Evolutionary conservation across 2,329 filamentous ascomycete species (phyloP), one percentile per base, ranked within the genome.

Genomic region (Colletotrichum tofieldiae): DNA sequence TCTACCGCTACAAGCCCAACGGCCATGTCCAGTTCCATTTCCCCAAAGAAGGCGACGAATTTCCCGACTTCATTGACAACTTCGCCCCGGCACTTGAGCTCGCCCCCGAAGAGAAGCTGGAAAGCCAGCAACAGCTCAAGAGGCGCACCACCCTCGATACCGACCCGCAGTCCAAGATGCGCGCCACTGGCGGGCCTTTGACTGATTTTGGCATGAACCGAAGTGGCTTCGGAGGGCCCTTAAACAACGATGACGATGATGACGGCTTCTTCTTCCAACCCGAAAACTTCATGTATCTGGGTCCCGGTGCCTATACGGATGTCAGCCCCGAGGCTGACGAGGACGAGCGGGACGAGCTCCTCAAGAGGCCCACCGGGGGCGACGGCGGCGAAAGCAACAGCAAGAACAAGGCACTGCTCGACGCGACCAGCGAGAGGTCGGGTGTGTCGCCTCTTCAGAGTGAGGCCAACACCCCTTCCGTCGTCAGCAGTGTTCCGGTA

Each of bases 21-120:
- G 88, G 88, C 12, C 81, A 86, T 45, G 79, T 86, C 20, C 89
- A 90, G 77, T 91, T 86, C 76, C 86, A 86, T 71, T 91, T 90
- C 73, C 89, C 89, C 7, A 84, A 83, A 54, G 84, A 86, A 6
- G 89, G 88, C 73, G 89, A 91, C 75, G 89, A 90, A 79, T 91
- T 87, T 64, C 88, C 88, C 58, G 86, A 88, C 75, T 87, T 84
- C 75, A 76, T 87, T 72, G 79, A 81, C 23, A 78, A 78, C 32
- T 77, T 80, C 14, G 76, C 78, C 4, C 81, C 83, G 0, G 79
- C 77, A 0, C 81, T 83, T 2, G 80, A 81, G 35, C 80, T 89
- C 1, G 82, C 84, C 0, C 87, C 87, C n/a, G 87, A 89, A 74
- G 87, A 89, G 75, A 83, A 81, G 63, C 83, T 88, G 23, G 86